These are phyloP conservation scores for Syzygium syzygioides DNA, from an alignment of 441 rosid genomes.

Conservation along the genomic window DNA sequence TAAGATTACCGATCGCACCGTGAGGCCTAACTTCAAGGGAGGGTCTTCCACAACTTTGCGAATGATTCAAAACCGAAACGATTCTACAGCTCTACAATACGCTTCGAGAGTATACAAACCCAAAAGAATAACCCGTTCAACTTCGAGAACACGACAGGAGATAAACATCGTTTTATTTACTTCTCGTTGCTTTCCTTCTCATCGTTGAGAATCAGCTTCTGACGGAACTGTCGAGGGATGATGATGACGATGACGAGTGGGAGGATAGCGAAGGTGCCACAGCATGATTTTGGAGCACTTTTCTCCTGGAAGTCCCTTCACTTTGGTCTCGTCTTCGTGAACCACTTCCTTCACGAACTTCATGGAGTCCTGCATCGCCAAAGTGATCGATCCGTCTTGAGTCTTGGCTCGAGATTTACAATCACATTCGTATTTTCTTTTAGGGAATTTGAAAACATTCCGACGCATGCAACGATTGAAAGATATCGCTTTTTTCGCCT, in stretches of 20 bases:
- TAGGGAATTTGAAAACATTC: background rate
- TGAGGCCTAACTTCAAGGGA: background rate
- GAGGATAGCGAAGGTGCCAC: slow-evolving; percentile 63
- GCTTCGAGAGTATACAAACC: background rate
- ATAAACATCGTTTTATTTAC: background rate
- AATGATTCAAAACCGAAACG: background rate
- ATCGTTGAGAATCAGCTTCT: background rate
- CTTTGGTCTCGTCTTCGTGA: slow-evolving; percentile 72
- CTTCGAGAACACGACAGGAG: background rate
- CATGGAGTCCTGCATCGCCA: slow-evolving; percentile 56
- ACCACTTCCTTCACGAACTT: slow-evolving; percentile 83
- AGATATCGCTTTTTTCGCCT: background rate
- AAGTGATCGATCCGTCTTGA: background rate
- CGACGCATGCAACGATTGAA: background rate
- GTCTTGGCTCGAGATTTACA: background rate
- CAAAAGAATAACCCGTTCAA: background rate
- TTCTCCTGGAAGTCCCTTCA: slow-evolving; percentile 67
- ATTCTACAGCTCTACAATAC: slow-evolving; percentile 11
- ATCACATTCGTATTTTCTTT: background rate
- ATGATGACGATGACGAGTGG: background rate
- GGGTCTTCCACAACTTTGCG: background rate
- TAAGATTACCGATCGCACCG: background rate
- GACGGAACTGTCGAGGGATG: background rate
- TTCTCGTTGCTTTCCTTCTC: background rate
- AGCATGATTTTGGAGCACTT: slow-evolving; percentile 86